These are phyloP conservation scores for Kwoniella botswanensis DNA, from an alignment of 768 basidiomycete species.

Conservation along the genomic window DNA sequence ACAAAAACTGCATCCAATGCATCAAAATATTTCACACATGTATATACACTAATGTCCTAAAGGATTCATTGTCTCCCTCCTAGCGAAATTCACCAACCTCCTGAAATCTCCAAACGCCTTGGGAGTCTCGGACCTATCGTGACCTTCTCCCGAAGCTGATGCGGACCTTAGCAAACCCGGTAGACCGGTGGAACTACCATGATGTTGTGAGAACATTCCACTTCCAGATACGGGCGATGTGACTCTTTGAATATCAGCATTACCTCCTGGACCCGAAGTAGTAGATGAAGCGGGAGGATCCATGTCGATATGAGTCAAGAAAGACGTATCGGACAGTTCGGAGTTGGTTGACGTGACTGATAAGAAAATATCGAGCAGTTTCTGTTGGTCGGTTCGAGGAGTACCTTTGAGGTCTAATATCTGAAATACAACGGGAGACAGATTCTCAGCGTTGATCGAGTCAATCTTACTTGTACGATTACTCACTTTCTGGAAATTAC, in stretches of 20 bases:
- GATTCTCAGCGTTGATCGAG: neutral
- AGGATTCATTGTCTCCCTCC: conserved; percentile 65
- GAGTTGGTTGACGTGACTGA: conserved; percentile 89
- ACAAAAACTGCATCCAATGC: neutral
- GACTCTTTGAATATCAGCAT: conserved; percentile 26
- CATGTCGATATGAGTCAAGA: conserved; percentile 94
- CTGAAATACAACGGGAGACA: conserved; percentile 60
- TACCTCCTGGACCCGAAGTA: neutral
- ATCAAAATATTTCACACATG: neutral
- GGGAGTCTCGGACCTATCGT: conserved; percentile 63
- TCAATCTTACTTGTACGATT: neutral
- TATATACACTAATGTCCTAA: neutral
- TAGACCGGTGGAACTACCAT: conserved; percentile 62
- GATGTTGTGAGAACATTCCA: conserved; percentile 66
- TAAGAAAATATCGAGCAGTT: conserved; percentile 86
- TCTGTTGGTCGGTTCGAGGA: conserved; percentile 80
- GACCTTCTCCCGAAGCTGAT: conserved; percentile 63
- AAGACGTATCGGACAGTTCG: conserved; percentile 86
- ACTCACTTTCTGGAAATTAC: conserved; percentile 94
- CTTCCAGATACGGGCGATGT: conserved; percentile 53
- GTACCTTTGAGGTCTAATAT: conserved; percentile 95
- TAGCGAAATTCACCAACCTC: conserved; percentile 85
- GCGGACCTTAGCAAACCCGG: conserved; percentile 59
- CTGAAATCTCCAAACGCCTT: conserved; percentile 88
- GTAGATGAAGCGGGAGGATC: conserved; percentile 64